Evolutionary conservation across 805 yeast species (phyloP).

Genomic region (Lipomyces sp.): DNA sequence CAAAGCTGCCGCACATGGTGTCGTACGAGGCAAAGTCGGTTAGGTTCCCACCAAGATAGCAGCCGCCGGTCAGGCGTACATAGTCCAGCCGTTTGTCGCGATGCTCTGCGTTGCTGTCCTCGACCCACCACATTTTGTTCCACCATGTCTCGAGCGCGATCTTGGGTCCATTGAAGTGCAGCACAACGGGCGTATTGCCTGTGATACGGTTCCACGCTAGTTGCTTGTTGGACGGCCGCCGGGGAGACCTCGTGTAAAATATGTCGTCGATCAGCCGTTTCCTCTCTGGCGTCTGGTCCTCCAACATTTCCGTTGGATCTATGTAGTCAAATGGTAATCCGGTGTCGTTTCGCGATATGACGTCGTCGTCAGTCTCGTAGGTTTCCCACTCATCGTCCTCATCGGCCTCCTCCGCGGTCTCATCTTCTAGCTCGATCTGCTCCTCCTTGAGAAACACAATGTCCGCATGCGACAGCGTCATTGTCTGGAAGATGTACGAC

Average conservation of each 20-base stretch:
- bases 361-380: background rate
- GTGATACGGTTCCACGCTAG: constrained; percentile 19
- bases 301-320: constrained; percentile 1
- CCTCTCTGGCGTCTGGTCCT: background rate
- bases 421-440: constrained; percentile 4
- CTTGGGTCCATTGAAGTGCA: constrained; percentile 20
- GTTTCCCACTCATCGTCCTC: constrained; percentile 4
- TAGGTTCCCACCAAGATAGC: constrained; percentile 3
- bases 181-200: constrained; percentile 8
- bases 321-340: background rate
- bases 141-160: constrained; percentile 17
- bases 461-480: constrained; percentile 16
- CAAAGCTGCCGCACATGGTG: constrained; percentile 5
- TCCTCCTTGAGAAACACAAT: constrained; percentile 12
- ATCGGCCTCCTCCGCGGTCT: background rate
- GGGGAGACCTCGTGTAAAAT: no score
- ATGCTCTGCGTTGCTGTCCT: background rate
- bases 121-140: constrained; percentile 21
- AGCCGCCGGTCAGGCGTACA: constrained; percentile 10
- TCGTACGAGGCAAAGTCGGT: constrained; percentile 1
- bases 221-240: background rate
- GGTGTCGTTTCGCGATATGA: background rate
- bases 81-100: constrained; percentile 3
- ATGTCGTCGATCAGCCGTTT: background rate
- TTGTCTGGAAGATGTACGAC: constrained; percentile 14